Conservation (phyloP, 75 land plant species). For the Selaginella moellendorffii region DNA sequence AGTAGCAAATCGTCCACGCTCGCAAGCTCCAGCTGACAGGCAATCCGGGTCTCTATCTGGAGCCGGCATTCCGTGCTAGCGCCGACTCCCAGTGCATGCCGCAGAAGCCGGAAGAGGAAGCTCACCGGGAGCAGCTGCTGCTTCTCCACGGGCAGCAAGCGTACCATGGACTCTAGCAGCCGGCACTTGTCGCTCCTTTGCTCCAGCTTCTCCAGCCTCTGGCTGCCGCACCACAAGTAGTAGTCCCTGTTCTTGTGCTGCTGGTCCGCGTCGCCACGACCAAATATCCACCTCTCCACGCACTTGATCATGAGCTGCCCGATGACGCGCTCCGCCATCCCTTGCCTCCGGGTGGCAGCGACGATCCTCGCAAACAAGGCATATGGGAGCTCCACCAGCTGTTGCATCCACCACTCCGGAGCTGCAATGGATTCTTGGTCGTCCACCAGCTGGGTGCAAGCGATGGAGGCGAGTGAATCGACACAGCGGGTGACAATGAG, state of each 20-base stretch:
- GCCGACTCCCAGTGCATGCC: neutral
- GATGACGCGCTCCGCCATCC: neutral
- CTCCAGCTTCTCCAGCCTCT: neutral
- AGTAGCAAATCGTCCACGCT: neutral
- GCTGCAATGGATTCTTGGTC: neutral
- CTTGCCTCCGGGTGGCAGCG: neutral
- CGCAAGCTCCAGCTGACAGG: neutral
- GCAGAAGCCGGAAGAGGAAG: neutral
- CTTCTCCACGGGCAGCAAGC: constrained; percentile 3
- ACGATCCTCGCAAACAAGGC: neutral
- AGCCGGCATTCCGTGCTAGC: neutral
- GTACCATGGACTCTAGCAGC: constrained; percentile 1
- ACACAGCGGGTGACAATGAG: constrained; percentile 1
- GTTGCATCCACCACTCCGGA: neutral
- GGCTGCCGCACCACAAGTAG: constrained; percentile 1
- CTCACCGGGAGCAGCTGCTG: neutral
- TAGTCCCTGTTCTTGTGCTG: neutral
- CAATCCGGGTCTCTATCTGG: constrained; percentile 2
- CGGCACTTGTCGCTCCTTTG: neutral
- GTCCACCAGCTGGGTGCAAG: neutral
- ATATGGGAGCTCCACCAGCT: neutral
- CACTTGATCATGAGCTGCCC: neutral
- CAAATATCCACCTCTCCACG: constrained; percentile 8
- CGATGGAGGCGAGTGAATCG: neutral
- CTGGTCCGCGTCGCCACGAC: neutral